These are phyloP conservation scores for Penicillium ucsense DNA, from an alignment of 495 filamentous ascomycete species.

Conservation along the genomic window DNA sequence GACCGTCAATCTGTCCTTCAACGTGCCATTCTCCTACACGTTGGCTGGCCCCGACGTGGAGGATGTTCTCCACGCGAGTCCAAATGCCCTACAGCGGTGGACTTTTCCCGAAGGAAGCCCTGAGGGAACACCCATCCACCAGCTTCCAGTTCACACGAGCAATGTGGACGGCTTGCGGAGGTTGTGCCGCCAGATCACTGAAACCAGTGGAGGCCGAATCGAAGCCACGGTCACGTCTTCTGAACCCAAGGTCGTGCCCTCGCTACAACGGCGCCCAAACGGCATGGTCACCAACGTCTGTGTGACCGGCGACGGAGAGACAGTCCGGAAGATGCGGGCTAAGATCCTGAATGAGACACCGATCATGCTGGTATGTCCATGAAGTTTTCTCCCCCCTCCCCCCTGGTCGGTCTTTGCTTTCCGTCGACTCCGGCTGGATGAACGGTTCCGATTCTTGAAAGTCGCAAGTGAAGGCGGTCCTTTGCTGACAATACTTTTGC, in stretches of 20 bases:
- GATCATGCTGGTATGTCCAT: slow-evolving; percentile 65
- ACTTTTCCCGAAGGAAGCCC: slow-evolving; percentile 78
- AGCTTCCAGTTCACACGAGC: slow-evolving; percentile 77
- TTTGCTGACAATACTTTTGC: slow-evolving; percentile 15
- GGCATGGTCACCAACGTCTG: slow-evolving; percentile 83
- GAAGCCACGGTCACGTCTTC: slow-evolving; percentile 76
- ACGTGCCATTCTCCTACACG: slow-evolving; percentile 87
- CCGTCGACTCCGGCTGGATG: background rate
- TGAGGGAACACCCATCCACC: slow-evolving; percentile 71
- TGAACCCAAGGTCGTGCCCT: slow-evolving; percentile 65
- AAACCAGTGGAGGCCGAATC: slow-evolving; percentile 55
- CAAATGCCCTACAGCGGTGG: slow-evolving; percentile 77
- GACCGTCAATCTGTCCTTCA: slow-evolving; percentile 76
- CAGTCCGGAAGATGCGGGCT: slow-evolving; percentile 74
- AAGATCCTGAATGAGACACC: slow-evolving; percentile 80
- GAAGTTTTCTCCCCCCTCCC: slow-evolving; percentile 16
- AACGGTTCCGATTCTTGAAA: too few relatives aligned
- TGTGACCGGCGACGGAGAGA: slow-evolving; percentile 72
- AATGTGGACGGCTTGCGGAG: slow-evolving; percentile 70
- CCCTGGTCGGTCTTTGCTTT: background rate
- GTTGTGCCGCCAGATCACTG: slow-evolving; percentile 70
- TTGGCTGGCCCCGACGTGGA: slow-evolving; percentile 83
- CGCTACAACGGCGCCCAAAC: slow-evolving; percentile 55
- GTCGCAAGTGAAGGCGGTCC: background rate
- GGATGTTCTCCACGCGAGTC: slow-evolving; percentile 82